A percentile compares a stretch with the other conserved stretches of the same genome.
phyloP scores from a whole-genome alignment of 805 yeast species.

The Monosporozyma aerobia region DNA sequence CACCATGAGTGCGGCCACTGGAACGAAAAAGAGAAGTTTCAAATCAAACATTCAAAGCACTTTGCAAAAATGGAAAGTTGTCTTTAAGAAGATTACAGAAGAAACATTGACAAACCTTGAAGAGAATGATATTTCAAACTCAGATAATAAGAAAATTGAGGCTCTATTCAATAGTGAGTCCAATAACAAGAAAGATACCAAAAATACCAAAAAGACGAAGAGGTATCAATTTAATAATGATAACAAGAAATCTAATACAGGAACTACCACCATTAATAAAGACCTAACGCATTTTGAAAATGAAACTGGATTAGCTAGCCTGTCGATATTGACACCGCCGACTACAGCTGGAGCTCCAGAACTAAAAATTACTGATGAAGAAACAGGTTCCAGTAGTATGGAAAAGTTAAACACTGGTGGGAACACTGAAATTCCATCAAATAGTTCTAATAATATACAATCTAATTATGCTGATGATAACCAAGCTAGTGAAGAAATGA shows the following conservation, averaged over 20 bases:
- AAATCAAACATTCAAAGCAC: slow-evolving; percentile 8
- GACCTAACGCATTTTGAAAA: neutral
- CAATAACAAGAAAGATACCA: neutral
- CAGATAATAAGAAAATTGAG: slow-evolving; percentile 17
- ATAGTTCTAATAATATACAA: neutral
- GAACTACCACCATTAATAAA: neutral
- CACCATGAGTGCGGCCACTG: neutral
- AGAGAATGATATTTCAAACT: slow-evolving; percentile 3
- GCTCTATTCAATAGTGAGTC: slow-evolving; percentile 10
- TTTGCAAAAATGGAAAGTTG: slow-evolving; percentile 17
- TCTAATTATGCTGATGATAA: neutral
- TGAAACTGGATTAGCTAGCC: neutral
- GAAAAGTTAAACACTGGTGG: neutral
- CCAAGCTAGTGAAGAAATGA: slow-evolving; percentile 11
- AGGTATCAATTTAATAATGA: neutral
- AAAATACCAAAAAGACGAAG: too few species aligned
- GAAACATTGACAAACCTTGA: slow-evolving; percentile 17
- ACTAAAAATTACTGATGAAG: slow-evolving; percentile 20
- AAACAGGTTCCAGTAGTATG: neutral
- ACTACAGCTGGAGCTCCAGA: slow-evolving; percentile 7
- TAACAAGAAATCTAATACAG: neutral
- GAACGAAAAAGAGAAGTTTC: neutral
- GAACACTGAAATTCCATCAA: slow-evolving; percentile 1
- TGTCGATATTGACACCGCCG: neutral
- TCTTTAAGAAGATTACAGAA: slow-evolving; percentile 15